Evolutionary conservation across 2,329 filamentous ascomycete genomes (phyloP), one percentile per base, ranked within the genome.

Genomic region (Hypoxylon sp.): DNA sequence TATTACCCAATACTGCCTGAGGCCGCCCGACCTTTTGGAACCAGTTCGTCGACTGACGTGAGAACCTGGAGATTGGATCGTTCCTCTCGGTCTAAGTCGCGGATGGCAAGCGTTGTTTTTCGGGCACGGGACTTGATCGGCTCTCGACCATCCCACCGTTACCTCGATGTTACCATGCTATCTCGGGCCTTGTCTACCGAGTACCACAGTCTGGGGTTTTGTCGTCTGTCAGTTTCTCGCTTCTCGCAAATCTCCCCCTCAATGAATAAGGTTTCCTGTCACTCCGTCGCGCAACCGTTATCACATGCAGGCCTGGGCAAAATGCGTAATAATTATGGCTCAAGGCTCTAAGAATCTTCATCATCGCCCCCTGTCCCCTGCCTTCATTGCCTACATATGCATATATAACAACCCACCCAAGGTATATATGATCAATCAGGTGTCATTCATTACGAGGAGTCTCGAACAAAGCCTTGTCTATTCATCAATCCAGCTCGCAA

Each of bases 161-260:
- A 46, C 69, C 37, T 69, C 46, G 63, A 71, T 71, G 67, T 60
- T 44, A 71, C 69, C 66, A 67, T 69, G 67, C 69, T 71, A 69
- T 71, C 67, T 71, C 69, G 69, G 69, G 60, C 67, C 60, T 67
- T 62, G 67, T 66, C 66, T 69, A 68, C 69, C 69, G 69, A 65
- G 67, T 71, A 62, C 61, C 69, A 62, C 66, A 69, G 56, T 69
- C 62, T 68, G 68, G 68, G 66, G 62, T 71, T 48, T 32, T 66
- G 59, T 71, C 66, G 67, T 37, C 52, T 70, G 58, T 65, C 58
- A 65, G 37, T 56, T 65, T 55, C 37, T 65, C 58, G 51, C 52
- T 62, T 64, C 56, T 53, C 52, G 51, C 57, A 54, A 54, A 62
- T 65, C 59, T 52, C 35, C 55, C 52, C 44, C 35, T 63, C 39